These are phyloP conservation scores for Globisporangium paddicum DNA, from an alignment of 352 stramenopile species.

Conservation along the genomic window DNA sequence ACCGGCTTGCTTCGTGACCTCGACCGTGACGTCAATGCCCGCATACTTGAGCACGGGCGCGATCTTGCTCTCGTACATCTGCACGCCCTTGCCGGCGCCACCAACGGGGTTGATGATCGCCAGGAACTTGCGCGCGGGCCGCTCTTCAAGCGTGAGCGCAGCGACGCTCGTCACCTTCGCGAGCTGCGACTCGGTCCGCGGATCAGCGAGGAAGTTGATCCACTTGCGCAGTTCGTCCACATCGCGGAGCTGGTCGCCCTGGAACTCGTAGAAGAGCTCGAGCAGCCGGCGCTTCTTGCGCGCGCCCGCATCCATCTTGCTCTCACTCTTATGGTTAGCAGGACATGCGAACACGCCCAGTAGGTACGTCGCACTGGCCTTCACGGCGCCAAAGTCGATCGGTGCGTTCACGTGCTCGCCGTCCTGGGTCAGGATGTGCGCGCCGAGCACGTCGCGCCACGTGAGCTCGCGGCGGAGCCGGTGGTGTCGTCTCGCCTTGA, in stretches of 20 bases:
- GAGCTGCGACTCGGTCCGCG: slow-evolving; percentile 25
- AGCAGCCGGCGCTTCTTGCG: slow-evolving; percentile 36
- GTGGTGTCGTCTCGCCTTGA: not conserved
- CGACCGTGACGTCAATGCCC: slow-evolving; percentile 38
- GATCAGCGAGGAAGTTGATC: slow-evolving; percentile 53
- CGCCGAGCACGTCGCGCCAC: slow-evolving; percentile 52
- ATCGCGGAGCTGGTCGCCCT: slow-evolving; percentile 26
- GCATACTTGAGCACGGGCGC: slow-evolving; percentile 46
- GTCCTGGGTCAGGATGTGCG: slow-evolving; percentile 40
- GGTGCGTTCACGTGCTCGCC: slow-evolving; percentile 29
- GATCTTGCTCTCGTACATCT: slow-evolving; percentile 54
- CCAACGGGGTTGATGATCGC: slow-evolving; percentile 75
- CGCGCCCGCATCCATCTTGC: slow-evolving; percentile 4
- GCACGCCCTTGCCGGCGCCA: slow-evolving; percentile 39
- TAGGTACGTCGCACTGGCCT: slow-evolving; percentile 23
- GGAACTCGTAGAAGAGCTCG: slow-evolving; percentile 50
- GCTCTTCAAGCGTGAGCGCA: slow-evolving; percentile 20
- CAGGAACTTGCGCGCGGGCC: slow-evolving; percentile 35
- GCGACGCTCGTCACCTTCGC: slow-evolving; percentile 22
- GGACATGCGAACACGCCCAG: slow-evolving; percentile 44
- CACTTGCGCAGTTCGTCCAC: slow-evolving; percentile 27
- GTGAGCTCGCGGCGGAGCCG: slow-evolving; percentile 17
- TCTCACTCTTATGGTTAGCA: slow-evolving; percentile 18
- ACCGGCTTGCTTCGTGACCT: slow-evolving; percentile 40
- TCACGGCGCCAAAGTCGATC: slow-evolving; percentile 11